A percentile compares a stretch with the other conserved stretches of the same genome.
phyloP scores from a whole-genome alignment of 192 early-diverging fungal genomes.

The Chytriomyces hyalinus region DNA sequence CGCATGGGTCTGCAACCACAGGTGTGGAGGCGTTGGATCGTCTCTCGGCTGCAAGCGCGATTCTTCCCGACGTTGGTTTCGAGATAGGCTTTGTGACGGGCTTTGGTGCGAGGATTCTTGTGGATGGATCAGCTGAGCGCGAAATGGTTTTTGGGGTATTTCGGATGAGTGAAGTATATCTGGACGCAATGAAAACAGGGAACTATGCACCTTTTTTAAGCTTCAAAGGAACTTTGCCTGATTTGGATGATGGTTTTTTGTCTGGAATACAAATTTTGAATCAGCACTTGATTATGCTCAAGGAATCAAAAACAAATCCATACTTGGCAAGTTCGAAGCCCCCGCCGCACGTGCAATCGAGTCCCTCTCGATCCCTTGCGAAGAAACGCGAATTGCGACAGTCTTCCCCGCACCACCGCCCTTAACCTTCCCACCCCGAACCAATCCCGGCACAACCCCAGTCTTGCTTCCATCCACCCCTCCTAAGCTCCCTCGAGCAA shows the following conservation, averaged over 20 bases:
- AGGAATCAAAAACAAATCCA: neutral
- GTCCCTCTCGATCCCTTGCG: neutral
- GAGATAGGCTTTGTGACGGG: conserved; percentile 35
- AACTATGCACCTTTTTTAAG: too few species aligned
- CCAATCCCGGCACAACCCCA: neutral
- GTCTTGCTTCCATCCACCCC: neutral
- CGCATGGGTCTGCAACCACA: conserved; percentile 34
- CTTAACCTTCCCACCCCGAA: neutral
- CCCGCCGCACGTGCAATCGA: neutral
- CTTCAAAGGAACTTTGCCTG: too few species aligned
- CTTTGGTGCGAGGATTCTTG: conserved; percentile 25
- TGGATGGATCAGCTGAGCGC: neutral
- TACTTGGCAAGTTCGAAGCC: too few species aligned
- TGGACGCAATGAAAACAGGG: too few species aligned
- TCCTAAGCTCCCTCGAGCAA: neutral
- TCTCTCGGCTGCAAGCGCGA: conserved; percentile 39
- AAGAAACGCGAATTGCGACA: neutral
- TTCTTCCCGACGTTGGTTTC: conserved; percentile 40
- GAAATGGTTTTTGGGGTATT: conserved; percentile 1
- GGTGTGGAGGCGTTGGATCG: conserved; percentile 40
- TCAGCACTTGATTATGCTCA: neutral
- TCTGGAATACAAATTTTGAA: neutral
- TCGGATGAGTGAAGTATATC: too few species aligned
- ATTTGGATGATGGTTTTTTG: neutral
- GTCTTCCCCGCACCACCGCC: neutral